A percentile compares a stretch with the other conserved stretches of the same genome.
Conservation (phyloP, 2,329 filamentous ascomycete genomes). For the Trichoderma cornu-damae region DNA sequence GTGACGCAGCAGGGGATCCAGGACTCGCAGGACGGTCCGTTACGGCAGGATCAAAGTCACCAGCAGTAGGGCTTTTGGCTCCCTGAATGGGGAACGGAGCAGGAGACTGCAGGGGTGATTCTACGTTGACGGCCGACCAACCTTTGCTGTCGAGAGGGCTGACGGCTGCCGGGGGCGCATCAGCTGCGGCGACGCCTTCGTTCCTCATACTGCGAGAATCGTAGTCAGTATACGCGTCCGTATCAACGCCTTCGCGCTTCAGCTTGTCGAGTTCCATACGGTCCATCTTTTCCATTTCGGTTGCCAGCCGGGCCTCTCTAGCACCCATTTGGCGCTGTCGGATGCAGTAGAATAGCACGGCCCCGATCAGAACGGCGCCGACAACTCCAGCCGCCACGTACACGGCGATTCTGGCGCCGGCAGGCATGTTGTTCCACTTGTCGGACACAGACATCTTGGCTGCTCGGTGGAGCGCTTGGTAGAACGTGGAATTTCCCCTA, state of each 20-base stretch:
- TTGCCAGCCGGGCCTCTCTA: constrained; percentile 45
- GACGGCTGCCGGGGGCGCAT: constrained; percentile 20
- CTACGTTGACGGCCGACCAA: constrained; percentile 18
- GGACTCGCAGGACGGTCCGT: not conserved
- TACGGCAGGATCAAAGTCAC: constrained; percentile 18
- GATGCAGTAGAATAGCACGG: constrained; percentile 49
- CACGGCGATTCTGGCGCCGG: constrained; percentile 47
- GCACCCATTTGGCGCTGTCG: constrained; percentile 50
- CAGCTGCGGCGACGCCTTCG: constrained; percentile 16
- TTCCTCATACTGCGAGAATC: constrained; percentile 20
- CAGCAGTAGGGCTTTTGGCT: constrained; percentile 12
- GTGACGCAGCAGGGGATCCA: constrained; percentile 6
- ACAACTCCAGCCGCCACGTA: constrained; percentile 45
- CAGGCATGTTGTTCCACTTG: constrained; percentile 51
- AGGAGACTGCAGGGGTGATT: constrained; percentile 10
- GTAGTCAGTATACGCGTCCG: constrained; percentile 39
- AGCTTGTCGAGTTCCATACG: constrained; percentile 48
- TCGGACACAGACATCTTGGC: constrained; percentile 44
- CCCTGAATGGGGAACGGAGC: constrained; percentile 18
- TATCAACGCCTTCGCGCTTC: constrained; percentile 44
- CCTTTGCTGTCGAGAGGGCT: constrained; percentile 20
- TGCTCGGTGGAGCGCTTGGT: constrained; percentile 38
- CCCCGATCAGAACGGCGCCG: constrained; percentile 39
- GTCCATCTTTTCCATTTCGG: constrained; percentile 42
- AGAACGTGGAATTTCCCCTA: constrained; percentile 55